Conservation (phyloP, 768 basidiomycete genomes). For the Russula virescens region DNA sequence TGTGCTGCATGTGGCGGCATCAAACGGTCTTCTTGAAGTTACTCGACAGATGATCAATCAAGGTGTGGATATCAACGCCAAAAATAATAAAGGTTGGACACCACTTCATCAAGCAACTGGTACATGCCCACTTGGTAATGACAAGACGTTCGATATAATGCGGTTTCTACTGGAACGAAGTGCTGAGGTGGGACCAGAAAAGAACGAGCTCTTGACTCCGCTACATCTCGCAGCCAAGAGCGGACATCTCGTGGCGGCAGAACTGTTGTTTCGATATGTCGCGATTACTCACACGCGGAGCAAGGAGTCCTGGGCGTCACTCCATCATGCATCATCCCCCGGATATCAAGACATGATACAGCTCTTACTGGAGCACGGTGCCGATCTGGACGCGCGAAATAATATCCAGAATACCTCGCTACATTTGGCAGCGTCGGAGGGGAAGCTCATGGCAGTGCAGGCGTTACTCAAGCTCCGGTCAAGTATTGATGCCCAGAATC, state of each 20-base stretch:
- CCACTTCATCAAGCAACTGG: not conserved
- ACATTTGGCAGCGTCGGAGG: not conserved
- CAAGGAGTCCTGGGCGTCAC: not conserved
- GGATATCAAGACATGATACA: not conserved
- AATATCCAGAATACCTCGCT: not conserved
- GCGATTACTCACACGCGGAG: not conserved
- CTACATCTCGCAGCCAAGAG: not conserved
- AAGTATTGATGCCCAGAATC: not conserved
- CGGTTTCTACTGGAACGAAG: not conserved
- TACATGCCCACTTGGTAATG: not conserved
- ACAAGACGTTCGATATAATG: not conserved
- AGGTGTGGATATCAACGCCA: not conserved
- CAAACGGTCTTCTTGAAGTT: not conserved
- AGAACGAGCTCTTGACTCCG: not conserved
- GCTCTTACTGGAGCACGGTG: not conserved
- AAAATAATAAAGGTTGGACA: not conserved
- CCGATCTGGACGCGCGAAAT: not conserved
- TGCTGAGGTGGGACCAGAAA: not conserved
- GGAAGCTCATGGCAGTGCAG: not conserved
- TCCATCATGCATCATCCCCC: not conserved
- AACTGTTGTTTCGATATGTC: not conserved
- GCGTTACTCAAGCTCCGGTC: not conserved
- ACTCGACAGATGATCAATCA: not conserved
- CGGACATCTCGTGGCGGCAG: not conserved
- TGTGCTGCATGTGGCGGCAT: not conserved